Conservation (phyloP, 116 monocot genomes). For the Trichopus zeylanicus region DNA sequence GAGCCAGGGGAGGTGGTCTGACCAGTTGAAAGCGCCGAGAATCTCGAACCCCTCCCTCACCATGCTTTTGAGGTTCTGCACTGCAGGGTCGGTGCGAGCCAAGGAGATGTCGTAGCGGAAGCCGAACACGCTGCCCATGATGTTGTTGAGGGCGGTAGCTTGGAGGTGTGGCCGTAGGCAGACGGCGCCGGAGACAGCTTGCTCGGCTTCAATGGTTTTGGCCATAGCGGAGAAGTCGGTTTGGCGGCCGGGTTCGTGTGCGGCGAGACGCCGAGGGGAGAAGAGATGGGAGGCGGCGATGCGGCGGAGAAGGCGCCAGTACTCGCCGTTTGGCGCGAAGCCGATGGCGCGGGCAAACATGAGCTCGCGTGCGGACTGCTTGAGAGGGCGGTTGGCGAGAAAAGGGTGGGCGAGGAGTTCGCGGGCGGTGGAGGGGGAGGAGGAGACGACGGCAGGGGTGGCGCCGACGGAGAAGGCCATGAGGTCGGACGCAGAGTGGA, state of each 20-base stretch:
- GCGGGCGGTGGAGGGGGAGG: conserved; percentile 21
- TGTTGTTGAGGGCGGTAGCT: conserved; percentile 68
- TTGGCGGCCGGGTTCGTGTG: conserved; percentile 46
- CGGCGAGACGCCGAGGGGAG: conserved; percentile 57
- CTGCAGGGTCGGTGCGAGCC: not conserved
- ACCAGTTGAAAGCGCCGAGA: conserved; percentile 81
- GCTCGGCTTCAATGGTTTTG: conserved; percentile 12
- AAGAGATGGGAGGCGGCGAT: conserved; percentile 62
- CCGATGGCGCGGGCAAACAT: conserved; percentile 54
- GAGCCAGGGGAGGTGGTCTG: conserved; percentile 73
- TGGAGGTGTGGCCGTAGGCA: conserved; percentile 50
- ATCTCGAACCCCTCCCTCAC: conserved; percentile 77
- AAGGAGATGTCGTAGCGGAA: conserved; percentile 28
- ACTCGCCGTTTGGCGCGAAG: conserved; percentile 42
- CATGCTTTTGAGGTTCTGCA: conserved; percentile 28
- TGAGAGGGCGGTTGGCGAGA: conserved; percentile 44
- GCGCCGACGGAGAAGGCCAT: conserved; percentile 55
- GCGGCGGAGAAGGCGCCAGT: conserved; percentile 57
- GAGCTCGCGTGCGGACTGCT: conserved; percentile 46
- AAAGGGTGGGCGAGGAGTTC: conserved; percentile 43
- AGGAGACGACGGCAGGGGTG: conserved; percentile 46
- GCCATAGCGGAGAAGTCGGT: conserved; percentile 41
- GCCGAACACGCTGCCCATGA: conserved; percentile 80
- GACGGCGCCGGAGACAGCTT: conserved; percentile 21
- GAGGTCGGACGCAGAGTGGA: conserved; percentile 25